phyloP scores from a whole-genome alignment of 768 basidiomycete species.

The Rhodotorula graminis region DNA sequence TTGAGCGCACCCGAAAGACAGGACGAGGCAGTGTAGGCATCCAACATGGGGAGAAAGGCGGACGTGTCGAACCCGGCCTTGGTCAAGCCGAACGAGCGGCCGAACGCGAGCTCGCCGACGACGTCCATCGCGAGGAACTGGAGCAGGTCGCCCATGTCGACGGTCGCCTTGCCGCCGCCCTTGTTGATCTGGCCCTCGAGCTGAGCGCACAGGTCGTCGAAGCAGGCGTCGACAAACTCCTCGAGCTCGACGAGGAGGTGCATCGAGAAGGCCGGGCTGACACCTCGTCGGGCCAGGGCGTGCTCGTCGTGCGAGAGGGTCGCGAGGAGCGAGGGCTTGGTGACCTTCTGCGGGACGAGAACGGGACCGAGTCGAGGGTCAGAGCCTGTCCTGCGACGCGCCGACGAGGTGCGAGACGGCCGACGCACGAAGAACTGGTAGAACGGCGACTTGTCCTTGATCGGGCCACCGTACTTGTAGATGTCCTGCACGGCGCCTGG shows the following conservation, averaged over 20 bases:
- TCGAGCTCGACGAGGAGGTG: slow-evolving; percentile 13
- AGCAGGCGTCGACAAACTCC: slow-evolving; percentile 10
- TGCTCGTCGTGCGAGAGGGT: slow-evolving; percentile 3
- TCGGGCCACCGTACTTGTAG: neutral
- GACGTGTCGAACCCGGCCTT: neutral
- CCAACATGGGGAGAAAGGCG: slow-evolving; percentile 8
- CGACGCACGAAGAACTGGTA: slow-evolving; percentile 8
- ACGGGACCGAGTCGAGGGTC: neutral
- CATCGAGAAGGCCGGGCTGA: slow-evolving; percentile 18
- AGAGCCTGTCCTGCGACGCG: neutral
- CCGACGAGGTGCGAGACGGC: neutral
- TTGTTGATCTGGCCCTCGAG: neutral
- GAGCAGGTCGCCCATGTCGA: slow-evolving; percentile 6
- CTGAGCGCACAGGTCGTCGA: neutral
- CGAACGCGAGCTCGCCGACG: slow-evolving; percentile 3
- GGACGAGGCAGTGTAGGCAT: slow-evolving; percentile 4
- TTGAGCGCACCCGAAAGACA: slow-evolving; percentile 11
- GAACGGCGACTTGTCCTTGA: neutral
- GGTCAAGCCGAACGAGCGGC: neutral
- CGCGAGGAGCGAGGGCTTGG: slow-evolving; percentile 4
- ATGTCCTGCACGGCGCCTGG: neutral
- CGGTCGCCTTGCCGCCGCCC: neutral
- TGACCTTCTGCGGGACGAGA: neutral
- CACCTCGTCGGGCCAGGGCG: neutral
- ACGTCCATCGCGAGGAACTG: slow-evolving; percentile 10